These are phyloP conservation scores for Rutstroemia sp. DNA, from an alignment of 2,329 filamentous ascomycete genomes.

Conservation along the genomic window DNA sequence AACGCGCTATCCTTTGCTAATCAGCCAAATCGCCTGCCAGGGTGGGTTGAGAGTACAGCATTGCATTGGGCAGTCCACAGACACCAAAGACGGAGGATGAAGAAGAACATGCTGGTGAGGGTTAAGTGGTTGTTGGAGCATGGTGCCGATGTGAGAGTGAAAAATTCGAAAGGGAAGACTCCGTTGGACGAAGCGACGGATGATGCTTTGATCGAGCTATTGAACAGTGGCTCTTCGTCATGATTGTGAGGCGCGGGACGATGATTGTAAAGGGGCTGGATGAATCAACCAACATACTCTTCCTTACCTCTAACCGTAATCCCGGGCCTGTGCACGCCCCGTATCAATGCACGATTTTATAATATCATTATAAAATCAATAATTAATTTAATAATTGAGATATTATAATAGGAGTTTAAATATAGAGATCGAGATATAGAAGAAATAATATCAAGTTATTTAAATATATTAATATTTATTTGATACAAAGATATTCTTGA, in stretches of 20 bases:
- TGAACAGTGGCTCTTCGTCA: background rate
- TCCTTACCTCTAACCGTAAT: too few species aligned
- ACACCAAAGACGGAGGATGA: background rate
- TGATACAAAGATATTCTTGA: too few species aligned
- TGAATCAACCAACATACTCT: background rate
- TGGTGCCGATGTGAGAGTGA: background rate
- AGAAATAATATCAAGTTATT: too few species aligned
- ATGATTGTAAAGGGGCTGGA: background rate
- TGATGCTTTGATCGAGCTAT: background rate
- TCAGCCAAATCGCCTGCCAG: background rate
- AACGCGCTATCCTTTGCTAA: background rate
- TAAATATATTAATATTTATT: too few species aligned
- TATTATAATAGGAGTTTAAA: too few species aligned
- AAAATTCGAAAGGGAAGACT: background rate
- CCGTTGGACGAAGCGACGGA: background rate
- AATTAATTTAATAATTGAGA: too few species aligned
- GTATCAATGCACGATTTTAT: too few species aligned
- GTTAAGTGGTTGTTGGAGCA: background rate
- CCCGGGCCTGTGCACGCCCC: too few species aligned
- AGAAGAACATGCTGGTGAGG: background rate
- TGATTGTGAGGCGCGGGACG: background rate
- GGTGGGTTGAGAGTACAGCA: background rate
- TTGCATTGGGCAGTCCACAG: background rate
- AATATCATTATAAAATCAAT: too few species aligned
- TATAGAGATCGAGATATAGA: too few species aligned